Evolutionary conservation across 306 rosid species (phyloP).

Genomic region (Lathyrus tuberosus): DNA sequence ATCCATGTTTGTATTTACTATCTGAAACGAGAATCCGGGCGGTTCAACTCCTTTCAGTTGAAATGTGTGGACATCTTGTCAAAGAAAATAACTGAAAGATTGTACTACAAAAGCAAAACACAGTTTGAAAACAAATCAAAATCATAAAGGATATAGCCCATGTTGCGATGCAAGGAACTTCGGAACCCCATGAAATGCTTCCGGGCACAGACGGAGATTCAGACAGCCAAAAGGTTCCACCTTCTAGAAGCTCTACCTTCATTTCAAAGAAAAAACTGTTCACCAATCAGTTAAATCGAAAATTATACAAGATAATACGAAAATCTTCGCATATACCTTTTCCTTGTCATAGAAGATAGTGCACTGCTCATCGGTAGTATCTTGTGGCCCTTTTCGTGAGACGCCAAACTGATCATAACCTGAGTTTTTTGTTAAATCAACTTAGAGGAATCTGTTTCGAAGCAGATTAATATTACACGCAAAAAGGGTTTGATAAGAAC

Average conservation of each 20-base stretch:
- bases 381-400: constrained; percentile 84
- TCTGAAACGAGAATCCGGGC: constrained; percentile 93
- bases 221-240: constrained; percentile 98
- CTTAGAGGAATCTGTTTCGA: constrained; percentile 32
- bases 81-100: constrained; percentile 67
- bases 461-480: constrained; percentile 31
- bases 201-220: constrained; percentile 98
- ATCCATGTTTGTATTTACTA: constrained; percentile 94
- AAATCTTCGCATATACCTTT: constrained; percentile 56
- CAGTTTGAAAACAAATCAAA: constrained; percentile 33
- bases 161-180: constrained; percentile 87
- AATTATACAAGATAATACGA: constrained; percentile 21
- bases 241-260: constrained; percentile 92
- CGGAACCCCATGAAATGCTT: constrained; percentile 97
- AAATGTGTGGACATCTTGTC: constrained; percentile 98
- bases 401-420: constrained; percentile 95
- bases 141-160: constrained; percentile 94
- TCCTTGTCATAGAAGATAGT: constrained; percentile 92
- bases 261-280: constrained; percentile 34
- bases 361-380: constrained; percentile 84
- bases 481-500: constrained; percentile 26
- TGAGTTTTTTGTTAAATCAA: constrained; percentile 32
- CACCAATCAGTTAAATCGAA: background rate
- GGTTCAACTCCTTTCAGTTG: constrained; percentile 97
- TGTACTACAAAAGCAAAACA: constrained; percentile 29